Conservation (phyloP, 768 basidiomycete genomes). For the Trametes elegans region DNA sequence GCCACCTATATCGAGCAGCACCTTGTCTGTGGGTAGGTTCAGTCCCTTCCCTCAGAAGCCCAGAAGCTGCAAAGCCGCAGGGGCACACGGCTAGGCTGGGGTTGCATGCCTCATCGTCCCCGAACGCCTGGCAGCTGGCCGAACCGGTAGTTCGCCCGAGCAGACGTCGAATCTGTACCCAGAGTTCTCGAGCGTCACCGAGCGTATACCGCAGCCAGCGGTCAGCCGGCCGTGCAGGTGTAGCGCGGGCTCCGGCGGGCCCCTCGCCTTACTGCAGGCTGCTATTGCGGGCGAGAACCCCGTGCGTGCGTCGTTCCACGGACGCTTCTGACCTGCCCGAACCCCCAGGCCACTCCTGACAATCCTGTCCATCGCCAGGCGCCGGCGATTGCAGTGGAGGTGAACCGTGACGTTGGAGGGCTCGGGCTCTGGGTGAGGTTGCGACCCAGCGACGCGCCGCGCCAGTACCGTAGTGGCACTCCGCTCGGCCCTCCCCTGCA, state of each 20-base stretch:
- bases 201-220: not conserved
- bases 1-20: conserved; percentile 18
- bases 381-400: too few species aligned
- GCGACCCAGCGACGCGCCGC: conserved; percentile 6
- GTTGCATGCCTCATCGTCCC: not conserved
- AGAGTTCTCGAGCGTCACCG: too few species aligned
- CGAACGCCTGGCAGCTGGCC: not conserved
- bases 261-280: not conserved
- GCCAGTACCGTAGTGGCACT: too few species aligned
- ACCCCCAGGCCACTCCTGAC: conserved; percentile 3
- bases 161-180: too few species aligned
- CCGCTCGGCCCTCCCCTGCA: too few species aligned
- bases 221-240: not conserved
- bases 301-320: conserved; percentile 15
- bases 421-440: conserved; percentile 9
- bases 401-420: too few species aligned
- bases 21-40: conserved; percentile 13
- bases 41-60: not conserved
- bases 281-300: conserved; percentile 3
- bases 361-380: conserved; percentile 5
- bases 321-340: conserved; percentile 6
- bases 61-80: conserved; percentile 13
- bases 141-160: not conserved
- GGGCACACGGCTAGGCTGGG: conserved; percentile 7
- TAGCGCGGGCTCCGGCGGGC: not conserved